Evolutionary conservation across 345 rosid genomes (phyloP), one percentile per base, ranked within the genome.

Genomic region (Hibiscus trionum): DNA sequence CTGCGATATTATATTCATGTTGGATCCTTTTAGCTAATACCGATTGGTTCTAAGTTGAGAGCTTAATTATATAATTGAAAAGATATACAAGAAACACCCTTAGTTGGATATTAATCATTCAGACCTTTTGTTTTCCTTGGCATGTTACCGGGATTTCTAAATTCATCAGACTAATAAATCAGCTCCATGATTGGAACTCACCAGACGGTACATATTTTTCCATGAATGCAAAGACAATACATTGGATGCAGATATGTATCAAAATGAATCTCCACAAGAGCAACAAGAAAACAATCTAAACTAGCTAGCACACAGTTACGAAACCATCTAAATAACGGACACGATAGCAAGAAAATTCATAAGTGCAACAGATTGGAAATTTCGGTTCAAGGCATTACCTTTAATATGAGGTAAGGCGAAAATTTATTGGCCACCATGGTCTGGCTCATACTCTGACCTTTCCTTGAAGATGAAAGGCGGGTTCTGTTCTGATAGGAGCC

Each of bases 401-500:
- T 87, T 88, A 79, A 49, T 4, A 49, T 4, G 53, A 49, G n/a
- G n/a, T 14, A 15, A 49, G 16, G 17, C 53, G 17, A 0, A 58
- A 29, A 8, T 52, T 24, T 35, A 44, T 17, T 17, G 59, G 11
- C 27, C 98, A 82, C 76, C 88, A 73, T 91, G 96, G 62, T 83
- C 88, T 79, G 90, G 29, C 11, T 76, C 53, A 53, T 53, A 17
- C 19, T 53, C 58, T n/a, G 58, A 53, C 5, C 17, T 49, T 49
- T 53, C 24, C 58, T 49, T 49, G 17, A n/a, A 53, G 21, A n/a
- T 7, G 17, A 42, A 65, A 42, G 7, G 10, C 4, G 11, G 50
- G 66, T 16, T 49, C 53, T 12, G 66, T 16, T 49, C 53, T 12
- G 53, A 49, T 49, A 49, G 53, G 44, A 44, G 90, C 89, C 82